These are phyloP conservation scores for Sergeia podlipaevii DNA, from an alignment of 208 protist species.

Conservation along the genomic window DNA sequence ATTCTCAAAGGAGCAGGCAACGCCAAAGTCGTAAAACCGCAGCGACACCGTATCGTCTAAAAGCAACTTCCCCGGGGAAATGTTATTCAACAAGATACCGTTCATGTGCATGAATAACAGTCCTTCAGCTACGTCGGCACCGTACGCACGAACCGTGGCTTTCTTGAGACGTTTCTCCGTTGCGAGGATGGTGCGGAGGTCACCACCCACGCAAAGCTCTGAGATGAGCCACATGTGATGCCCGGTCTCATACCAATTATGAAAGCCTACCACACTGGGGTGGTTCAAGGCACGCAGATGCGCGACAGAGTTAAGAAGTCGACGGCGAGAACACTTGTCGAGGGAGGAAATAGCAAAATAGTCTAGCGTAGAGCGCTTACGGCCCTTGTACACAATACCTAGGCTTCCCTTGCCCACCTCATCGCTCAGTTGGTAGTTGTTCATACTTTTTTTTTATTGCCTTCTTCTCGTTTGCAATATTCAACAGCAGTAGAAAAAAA, in stretches of 20 bases:
- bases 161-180: slow-evolving; percentile 64
- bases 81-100: slow-evolving; percentile 87
- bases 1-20: slow-evolving; percentile 57
- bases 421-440: slow-evolving; percentile 93
- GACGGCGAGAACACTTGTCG: slow-evolving; percentile 86
- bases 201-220: slow-evolving; percentile 92
- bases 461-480: too few species aligned
- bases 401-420: slow-evolving; percentile 89
- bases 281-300: slow-evolving; percentile 75
- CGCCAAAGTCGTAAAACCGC: slow-evolving; percentile 92
- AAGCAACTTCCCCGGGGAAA: slow-evolving; percentile 93
- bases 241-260: slow-evolving; percentile 95
- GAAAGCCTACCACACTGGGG: slow-evolving; percentile 88
- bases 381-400: slow-evolving; percentile 93
- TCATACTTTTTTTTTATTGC: too few species aligned
- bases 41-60: slow-evolving; percentile 89
- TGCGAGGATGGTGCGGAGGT: slow-evolving; percentile 77
- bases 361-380: slow-evolving; percentile 86
- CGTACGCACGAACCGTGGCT: slow-evolving; percentile 72
- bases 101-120: slow-evolving; percentile 90
- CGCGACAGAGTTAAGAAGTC: slow-evolving; percentile 85
- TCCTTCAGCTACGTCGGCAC: slow-evolving; percentile 77
- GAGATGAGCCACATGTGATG: slow-evolving; percentile 97
- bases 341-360: slow-evolving; percentile 94
- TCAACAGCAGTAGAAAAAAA: slow-evolving; percentile 6